phyloP scores from a whole-genome alignment of 805 yeast species.

The Jamesozyma rosinii region DNA sequence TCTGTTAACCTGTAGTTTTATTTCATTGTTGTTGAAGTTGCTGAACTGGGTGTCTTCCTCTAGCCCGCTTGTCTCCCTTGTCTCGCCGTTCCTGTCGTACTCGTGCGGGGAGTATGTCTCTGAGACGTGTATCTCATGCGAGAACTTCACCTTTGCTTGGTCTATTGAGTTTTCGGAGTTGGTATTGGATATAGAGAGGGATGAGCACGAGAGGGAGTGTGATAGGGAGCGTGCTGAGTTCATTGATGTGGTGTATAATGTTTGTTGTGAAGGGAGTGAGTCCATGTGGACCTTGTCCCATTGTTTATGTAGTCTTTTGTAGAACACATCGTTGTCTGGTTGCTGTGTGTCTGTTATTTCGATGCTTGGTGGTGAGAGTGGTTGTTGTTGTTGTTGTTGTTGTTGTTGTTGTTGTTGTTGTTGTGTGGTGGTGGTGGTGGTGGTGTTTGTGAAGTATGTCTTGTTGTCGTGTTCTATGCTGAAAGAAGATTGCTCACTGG shows the following conservation, averaged over 20 bases:
- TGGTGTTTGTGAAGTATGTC: neutral
- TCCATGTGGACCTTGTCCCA: conserved; percentile 20
- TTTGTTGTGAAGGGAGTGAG: neutral
- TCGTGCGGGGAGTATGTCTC: conserved; percentile 25
- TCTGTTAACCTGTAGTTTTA: conserved; percentile 56
- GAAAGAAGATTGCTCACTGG: neutral
- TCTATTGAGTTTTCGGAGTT: neutral
- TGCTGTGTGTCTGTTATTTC: neutral
- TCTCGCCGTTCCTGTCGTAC: conserved; percentile 16
- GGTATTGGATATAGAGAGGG: neutral
- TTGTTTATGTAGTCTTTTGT: conserved; percentile 12
- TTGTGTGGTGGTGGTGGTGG: too few species aligned
- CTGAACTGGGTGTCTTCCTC: conserved; percentile 3
- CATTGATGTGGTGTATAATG: neutral
- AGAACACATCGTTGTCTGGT: neutral
- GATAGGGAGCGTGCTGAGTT: neutral
- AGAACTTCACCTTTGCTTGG: conserved; percentile 9
- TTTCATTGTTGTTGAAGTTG: conserved; percentile 18
- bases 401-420: neutral
- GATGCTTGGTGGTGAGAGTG: neutral
- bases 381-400: neutral
- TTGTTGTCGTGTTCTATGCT: neutral
- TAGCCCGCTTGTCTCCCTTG: neutral
- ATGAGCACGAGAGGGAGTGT: neutral
- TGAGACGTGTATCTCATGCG: conserved; percentile 20